Evolutionary conservation across 768 basidiomycete species (phyloP).

Genomic region (Suillus decipiens): DNA sequence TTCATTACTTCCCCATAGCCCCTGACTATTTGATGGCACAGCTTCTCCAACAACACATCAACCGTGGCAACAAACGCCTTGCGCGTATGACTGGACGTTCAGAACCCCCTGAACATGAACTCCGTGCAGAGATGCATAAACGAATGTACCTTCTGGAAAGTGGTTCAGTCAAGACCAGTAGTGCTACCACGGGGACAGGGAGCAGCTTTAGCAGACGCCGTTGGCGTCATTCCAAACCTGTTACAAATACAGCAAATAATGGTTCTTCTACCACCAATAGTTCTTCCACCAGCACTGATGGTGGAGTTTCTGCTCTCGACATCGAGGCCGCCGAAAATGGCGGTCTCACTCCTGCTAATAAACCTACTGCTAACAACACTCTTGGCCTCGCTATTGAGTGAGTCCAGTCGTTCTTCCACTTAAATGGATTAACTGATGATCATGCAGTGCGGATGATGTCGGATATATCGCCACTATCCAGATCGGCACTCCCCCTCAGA

Average conservation of each 20-base stretch:
- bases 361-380: conserved; percentile 49
- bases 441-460: conserved; percentile 47
- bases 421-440: conserved; percentile 7
- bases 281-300: conserved; percentile 17
- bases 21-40: conserved; percentile 27
- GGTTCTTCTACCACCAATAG: conserved; percentile 19
- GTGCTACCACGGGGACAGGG: conserved; percentile 4
- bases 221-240: conserved; percentile 13
- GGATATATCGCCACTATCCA: conserved; percentile 61
- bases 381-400: conserved; percentile 74
- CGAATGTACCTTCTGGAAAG: conserved; percentile 41
- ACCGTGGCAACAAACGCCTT: conserved; percentile 61
- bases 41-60: conserved; percentile 72
- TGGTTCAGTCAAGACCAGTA: conserved; percentile 13
- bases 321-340: conserved; percentile 36
- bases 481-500: conserved; percentile 63
- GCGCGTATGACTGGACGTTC: conserved; percentile 68
- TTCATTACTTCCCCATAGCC: not conserved
- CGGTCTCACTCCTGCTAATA: conserved; percentile 44
- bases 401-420: conserved; percentile 21
- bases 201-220: conserved; percentile 14
- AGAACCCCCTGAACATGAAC: conserved; percentile 48
- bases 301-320: conserved; percentile 38
- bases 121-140: conserved; percentile 46
- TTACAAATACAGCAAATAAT: conserved; percentile 11